Conservation (phyloP, 108 stramenopile genomes). For the Fragilaria radians region DNA sequence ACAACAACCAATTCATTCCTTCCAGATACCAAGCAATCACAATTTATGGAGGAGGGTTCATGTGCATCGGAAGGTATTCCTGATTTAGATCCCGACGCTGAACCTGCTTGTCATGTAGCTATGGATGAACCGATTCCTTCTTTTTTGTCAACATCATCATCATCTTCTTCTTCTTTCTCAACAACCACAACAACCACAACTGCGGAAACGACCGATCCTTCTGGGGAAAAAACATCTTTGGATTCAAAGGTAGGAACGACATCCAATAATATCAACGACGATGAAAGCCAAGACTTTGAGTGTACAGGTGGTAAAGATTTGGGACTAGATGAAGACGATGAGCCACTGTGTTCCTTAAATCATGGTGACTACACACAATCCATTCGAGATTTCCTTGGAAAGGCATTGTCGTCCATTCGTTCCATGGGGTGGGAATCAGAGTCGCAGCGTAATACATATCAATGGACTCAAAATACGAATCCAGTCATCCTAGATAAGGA, state of each 20-base stretch:
- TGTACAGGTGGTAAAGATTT: slow-evolving; percentile 36
- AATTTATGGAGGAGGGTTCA: slow-evolving; percentile 7
- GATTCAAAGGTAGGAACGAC: neutral
- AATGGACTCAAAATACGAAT: slow-evolving; percentile 65
- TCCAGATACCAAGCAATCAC: neutral
- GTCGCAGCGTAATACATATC: slow-evolving; percentile 62
- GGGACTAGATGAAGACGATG: slow-evolving; percentile 70
- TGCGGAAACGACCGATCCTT: neutral
- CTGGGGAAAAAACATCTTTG: neutral
- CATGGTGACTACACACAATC: slow-evolving; percentile 1
- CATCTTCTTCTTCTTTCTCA: slow-evolving; percentile 1
- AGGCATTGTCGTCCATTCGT: slow-evolving; percentile 26
- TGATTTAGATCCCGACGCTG: slow-evolving; percentile 76
- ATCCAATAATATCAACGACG: slow-evolving; percentile 10
- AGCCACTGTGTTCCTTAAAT: slow-evolving; percentile 48
- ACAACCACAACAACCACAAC: neutral
- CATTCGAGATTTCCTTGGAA: slow-evolving; percentile 12
- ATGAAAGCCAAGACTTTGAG: slow-evolving; percentile 68
- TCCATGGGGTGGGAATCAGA: slow-evolving; percentile 37
- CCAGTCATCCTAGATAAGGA: slow-evolving; percentile 47
- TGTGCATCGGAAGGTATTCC: slow-evolving; percentile 30
- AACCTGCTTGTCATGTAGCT: slow-evolving; percentile 52
- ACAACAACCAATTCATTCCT: neutral
- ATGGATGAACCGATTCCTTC: slow-evolving; percentile 15
- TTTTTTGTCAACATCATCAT: slow-evolving; percentile 1